These are phyloP conservation scores for Saccharomycopsis guyanensis DNA, from an alignment of 805 yeast genomes.

Conservation along the genomic window DNA sequence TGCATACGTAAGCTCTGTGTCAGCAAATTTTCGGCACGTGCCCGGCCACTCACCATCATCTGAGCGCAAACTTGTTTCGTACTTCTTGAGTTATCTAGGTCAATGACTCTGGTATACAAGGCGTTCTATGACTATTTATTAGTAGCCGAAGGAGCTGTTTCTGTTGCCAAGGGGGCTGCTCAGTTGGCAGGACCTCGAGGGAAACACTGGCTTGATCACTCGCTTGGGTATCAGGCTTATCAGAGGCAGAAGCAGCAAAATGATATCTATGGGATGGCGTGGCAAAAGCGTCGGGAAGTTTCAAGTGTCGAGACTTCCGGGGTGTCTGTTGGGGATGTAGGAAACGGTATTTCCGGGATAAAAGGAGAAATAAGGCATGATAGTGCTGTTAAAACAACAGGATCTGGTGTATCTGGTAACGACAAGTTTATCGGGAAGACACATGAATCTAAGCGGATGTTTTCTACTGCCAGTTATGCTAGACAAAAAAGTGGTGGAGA, in stretches of 20 bases:
- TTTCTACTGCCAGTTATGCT: neutral
- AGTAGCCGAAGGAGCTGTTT: slow-evolving; percentile 5
- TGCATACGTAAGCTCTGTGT: too few species aligned
- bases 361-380: too few species aligned
- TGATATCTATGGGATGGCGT: neutral
- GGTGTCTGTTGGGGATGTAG: neutral
- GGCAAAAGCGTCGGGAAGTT: neutral
- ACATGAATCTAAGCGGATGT: neutral
- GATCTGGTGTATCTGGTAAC: neutral
- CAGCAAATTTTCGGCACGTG: too few species aligned
- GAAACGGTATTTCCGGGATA: too few species aligned
- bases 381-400: neutral
- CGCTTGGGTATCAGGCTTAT: neutral
- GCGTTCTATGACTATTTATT: slow-evolving; percentile 1
- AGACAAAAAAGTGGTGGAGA: neutral
- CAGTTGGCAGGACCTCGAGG: slow-evolving; percentile 5
- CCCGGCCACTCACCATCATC: too few species aligned
- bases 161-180: slow-evolving; percentile 4
- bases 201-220: neutral
- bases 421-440: neutral
- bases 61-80: too few species aligned
- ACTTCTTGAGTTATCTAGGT: too few species aligned
- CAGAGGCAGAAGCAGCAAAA: too few species aligned
- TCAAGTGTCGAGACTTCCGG: neutral
- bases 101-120: slow-evolving; percentile 11